Base-by-base conservation (phyloP, 768 basidiomycete genomes). In the Leccinum uliginosum region DNA sequence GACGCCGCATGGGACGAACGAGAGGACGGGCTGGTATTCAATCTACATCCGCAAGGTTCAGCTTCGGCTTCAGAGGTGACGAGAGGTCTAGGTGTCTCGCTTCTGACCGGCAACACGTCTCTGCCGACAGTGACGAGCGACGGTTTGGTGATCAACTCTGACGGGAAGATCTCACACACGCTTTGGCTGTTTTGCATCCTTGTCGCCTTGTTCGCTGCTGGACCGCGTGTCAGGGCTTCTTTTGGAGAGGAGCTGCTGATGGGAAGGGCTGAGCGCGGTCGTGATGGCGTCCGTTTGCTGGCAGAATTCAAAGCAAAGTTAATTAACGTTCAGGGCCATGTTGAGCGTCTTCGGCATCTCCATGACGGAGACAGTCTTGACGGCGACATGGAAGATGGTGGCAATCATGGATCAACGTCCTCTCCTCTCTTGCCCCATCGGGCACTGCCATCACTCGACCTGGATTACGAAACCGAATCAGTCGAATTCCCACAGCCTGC, bases 111-210 rank as follows among this genome's bases (percentile, higher is more conserved):
- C 32, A 56, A 61, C 6, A 60, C 40, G 26, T 54, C 64, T 54
- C 19, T 50, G 50, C 51, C n/a, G 38, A 30, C 29, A 4, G n/a
- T 27, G 51, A 19, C 59, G 48, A 44, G 49, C 4, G 60, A 60
- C 11, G 62, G 61, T 57, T 67, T 84, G 45, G 70, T 65, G 53
- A 60, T 83, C 52, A 77, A 84, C 61, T 71, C 73, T 15, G 84
- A 85, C 61, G 83, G 81, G 3, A 77, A 71, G 59, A 63, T 83
- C 44, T 81, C 82, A 1, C 74, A 76, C 59, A 69, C 70, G 32
- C 71, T 85, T 5, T 84, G 83, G 83, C 55, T 78, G 10, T 64
- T 76, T 50, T 74, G 76, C 60, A 63, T 72, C 35, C 63, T 80
- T 19, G 54, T 65, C 52, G 68, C 66, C 29, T 23, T 61, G 51